Evolutionary conservation across 345 rosid species (phyloP), one percentile per base, ranked within the genome.

Genomic region (Camelina neglecta): DNA sequence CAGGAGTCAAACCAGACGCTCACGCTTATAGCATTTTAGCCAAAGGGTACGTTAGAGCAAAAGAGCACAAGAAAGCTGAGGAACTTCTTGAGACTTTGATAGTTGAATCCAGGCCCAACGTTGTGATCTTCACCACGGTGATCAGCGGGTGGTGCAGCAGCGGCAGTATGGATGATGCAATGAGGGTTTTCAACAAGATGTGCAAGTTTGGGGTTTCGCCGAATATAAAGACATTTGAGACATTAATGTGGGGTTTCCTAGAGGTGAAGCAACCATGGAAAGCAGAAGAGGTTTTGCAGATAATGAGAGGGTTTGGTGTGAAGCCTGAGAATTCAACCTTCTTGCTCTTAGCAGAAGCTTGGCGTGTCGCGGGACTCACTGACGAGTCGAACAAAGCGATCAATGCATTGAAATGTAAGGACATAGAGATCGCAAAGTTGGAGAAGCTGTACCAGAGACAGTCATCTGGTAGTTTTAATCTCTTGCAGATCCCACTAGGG

Each of bases 201-300:
- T 83, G 85, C 70, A 84, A 84, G 72, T 78, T 60, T 21, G 84
- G 83, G 24, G 66, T 86, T 56, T 82, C 87, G 42, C 92, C 92
- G 8, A 86, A 88, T 75, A 73, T 86, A 73, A 88, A 83, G 63
- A 86, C 88, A 21, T 88, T 81, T 49, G 90, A 86, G 78, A 84
- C 90, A 13, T 31, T 86, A 61, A 82, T 88, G 61, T 82, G 83
- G 84, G 92, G 92, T 67, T 88, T 82, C 42, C 47, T 79, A 15
- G 83, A 83, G 76, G 78, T 81, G 48, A 83, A 81, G 67, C 87
- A 83, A 54, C 92, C 92, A 63, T 88, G 92, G 90, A 88, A 85
- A 82, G 90, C 86, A 3, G 90, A 86, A 81, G 87, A 86, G 47
- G 76, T 83, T 73, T 81, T 88, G 48, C 86, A 83, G 70, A 70